Conservation (phyloP, 192 early-diverging fungal genomes). For the Backusella psychrophila region DNA sequence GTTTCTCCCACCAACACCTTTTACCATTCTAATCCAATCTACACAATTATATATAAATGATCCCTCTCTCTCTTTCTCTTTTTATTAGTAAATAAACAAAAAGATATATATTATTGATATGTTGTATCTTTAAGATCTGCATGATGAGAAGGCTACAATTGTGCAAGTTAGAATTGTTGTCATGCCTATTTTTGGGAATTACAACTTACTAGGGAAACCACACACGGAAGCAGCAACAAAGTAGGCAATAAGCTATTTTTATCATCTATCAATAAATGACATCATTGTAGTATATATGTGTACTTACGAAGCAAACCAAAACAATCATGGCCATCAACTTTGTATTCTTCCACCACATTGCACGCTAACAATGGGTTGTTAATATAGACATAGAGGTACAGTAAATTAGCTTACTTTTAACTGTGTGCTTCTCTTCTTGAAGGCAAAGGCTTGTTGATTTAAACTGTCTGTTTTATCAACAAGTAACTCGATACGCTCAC, state of each 20-base stretch:
- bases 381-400: not conserved
- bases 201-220: slow-evolving; percentile 72
- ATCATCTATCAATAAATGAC: not conserved
- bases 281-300: not conserved
- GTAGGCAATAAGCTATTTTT: slow-evolving; percentile 67
- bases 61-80: not conserved
- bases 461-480: slow-evolving; percentile 90
- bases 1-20: not conserved
- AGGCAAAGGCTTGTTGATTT: slow-evolving; percentile 87
- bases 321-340: slow-evolving; percentile 73
- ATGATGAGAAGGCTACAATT: slow-evolving; percentile 18
- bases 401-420: slow-evolving; percentile 52
- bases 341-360: slow-evolving; percentile 96
- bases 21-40: not conserved
- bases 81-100: not conserved
- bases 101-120: not conserved
- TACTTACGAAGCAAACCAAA: slow-evolving; percentile 52
- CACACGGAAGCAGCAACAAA: slow-evolving; percentile 70
- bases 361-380: slow-evolving; percentile 38
- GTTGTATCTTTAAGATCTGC: slow-evolving; percentile 8
- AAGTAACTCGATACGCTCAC: slow-evolving; percentile 84
- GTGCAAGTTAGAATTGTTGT: not conserved
- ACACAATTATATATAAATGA: not conserved
- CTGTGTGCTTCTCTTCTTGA: slow-evolving; percentile 83
- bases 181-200: not conserved